Base-by-base conservation (phyloP, 2,329 filamentous ascomycete species). In the Dactylella cylindrospora region DNA sequence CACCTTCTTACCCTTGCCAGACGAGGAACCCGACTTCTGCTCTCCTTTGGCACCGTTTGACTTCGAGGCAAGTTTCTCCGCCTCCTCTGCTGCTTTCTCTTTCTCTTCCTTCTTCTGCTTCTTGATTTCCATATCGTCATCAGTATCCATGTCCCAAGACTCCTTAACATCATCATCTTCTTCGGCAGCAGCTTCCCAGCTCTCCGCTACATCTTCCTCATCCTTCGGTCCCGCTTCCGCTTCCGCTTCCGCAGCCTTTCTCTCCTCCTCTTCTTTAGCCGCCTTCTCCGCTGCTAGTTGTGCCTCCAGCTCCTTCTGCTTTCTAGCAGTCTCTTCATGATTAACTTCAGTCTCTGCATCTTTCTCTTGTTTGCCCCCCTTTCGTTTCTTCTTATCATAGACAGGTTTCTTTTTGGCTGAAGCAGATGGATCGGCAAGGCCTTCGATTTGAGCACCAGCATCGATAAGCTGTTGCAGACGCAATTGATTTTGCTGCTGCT, bases 131-230 rank as follows among this genome's bases (percentile, higher is more conserved):
- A 60, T 60, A 22, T 90, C 86, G 5, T 88, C 85, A 41, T 88
- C 86, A 2, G 83, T 84, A 50, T 89, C 86, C 26, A 87, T 90
- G 72, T 97, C 91, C 91, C 91, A 97, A 76, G 85, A 91, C 67
- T 96, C 91, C 75, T 96, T 96, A 70, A 95, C 80, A 61, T 86
- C 84, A 12, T 85, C 84, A 20, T 87, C 82, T 8, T 81, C 82
- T 40, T 87, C 86, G 20, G 84, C 86, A 43, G 88, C 84, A 23
- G 84, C 83, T 73, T 96, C 89, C 90, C 90, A 95, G 73, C 95
- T 90, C 28, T 94, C 81, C 13, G 78, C 71, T 45, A 70, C 70
- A 29, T 79, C 85, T 12, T 87, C 84, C 20, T 86, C 73, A 41
- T 81, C 84, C 44, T 78, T 76, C 10, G 79, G 76, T 12, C 77